Base-by-base conservation (phyloP, 768 basidiomycete genomes). In the Scleroderma bovista region DNA sequence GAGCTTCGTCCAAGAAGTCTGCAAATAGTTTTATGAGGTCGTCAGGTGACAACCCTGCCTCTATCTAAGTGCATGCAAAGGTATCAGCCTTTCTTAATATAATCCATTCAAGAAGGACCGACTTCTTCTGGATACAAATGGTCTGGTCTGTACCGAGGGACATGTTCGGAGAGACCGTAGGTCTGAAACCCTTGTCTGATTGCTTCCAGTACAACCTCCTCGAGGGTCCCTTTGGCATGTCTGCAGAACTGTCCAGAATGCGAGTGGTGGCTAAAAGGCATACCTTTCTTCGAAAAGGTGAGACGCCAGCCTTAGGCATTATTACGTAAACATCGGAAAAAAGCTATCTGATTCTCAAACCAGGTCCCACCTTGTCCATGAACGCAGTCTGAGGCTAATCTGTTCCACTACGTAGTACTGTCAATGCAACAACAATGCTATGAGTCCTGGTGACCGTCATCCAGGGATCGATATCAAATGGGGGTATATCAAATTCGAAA, bases 121-220 rank as follows among this genome's bases (percentile, higher is more conserved):
- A 94, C 93, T 82, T 99, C 96, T 73, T 98, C 96, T 17, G 95
- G 94, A 66, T 96, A 98, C 24, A 98, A 72, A 64, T 99, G 93
- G 31, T 76, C 65, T 2, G 58, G 50, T 50, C 91, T 77, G 69
- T 93, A 95, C 23, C 95, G 81, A 23, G 96, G 95, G 46, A 86
- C 86, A 67, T 98, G 96, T 69, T 98, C 96, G 4, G 86, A 89
- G 51, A 98, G 72, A 1, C 94, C 93, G 62, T 84, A 98, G 1
- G 87, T 73, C 51, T 78, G 71, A 63, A 98, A 98, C 0, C 83
- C 79, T 64, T 86, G 79, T 7, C 70, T 64, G 50, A 95, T 85
- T 32, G 95, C 94, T 57, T 86, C 86, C 16, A 73, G 62, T 3
- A 96, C 86, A 15, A 93, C 85, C 4, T 89, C 81, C 59, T 93